Base-by-base conservation (phyloP, 108 stramenopile species). In the Cyclotella choctawhatcheeana region DNA sequence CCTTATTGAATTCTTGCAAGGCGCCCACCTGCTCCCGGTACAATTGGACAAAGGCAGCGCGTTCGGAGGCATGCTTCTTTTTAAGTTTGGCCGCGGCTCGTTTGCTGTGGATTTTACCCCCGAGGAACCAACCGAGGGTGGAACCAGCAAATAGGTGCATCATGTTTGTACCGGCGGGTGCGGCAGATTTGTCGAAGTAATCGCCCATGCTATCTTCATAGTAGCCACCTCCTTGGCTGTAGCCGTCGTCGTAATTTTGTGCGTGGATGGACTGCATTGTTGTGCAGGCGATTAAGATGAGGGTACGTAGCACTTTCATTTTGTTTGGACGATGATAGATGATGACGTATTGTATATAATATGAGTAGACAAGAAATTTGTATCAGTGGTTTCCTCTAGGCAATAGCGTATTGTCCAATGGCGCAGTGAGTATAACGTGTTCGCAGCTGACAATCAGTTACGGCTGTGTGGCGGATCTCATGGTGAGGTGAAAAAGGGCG, bases 31-130 rank as follows among this genome's bases (percentile, higher is more conserved):
- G 79, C 50, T 80, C 79, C 30, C 79, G 59, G 50, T 81, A 81
- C 34, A 81, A 73, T 65, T 81, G 80, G 0, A 81, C 73, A 52
- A 81, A 81, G 24, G 80, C 80, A 43, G 80, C 73, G 24, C 80
- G 82, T 53, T 85, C 85, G 45, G 82, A 73, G 17, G 72, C 30
- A 58, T 85, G 85, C 56, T 82, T 73, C 48, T 85, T 83, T 82
- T 85, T 80, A 10, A 85, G 79, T 48, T 71, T 76, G 50, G 37
- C 69, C 22, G 71, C 76, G 20, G 71, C 58, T 48, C 79, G 61
- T 35, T 70, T 58, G 44, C 70, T 56, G 80, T 84, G 80, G 60
- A 84, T 77, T 52, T 81, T 84, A 17, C 65, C 75, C 0, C 79
- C 83, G 64, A 81, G 37, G 58, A 84, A 79, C 79, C 83, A 81